These are phyloP conservation scores for Lyophyllum semitale DNA, from an alignment of 768 basidiomycete species.

Conservation along the genomic window DNA sequence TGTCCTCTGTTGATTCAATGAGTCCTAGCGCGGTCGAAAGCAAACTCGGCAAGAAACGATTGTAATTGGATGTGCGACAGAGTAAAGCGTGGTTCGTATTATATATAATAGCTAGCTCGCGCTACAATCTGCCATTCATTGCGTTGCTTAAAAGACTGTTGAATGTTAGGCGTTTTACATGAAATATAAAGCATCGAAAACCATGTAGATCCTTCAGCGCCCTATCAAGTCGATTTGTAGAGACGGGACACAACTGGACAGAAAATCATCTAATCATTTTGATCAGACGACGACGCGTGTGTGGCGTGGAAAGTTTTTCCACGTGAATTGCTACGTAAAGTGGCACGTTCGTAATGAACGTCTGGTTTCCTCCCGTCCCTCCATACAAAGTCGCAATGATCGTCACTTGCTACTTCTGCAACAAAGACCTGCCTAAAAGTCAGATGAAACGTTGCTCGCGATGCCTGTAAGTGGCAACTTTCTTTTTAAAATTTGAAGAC, in stretches of 20 bases:
- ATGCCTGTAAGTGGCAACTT: constrained; percentile 5
- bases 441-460: constrained; percentile 13
- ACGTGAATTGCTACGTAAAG: no score
- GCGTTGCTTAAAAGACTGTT: no score
- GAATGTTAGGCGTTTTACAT: no score
- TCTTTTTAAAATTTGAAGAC: neutral
- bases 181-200: no score
- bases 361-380: neutral
- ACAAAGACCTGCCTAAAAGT: constrained; percentile 2
- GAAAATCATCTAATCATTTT: no score
- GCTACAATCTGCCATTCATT: neutral
- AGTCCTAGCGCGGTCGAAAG: neutral
- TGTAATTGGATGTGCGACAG: neutral
- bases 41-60: neutral
- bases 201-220: no score
- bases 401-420: constrained; percentile 12
- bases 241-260: no score
- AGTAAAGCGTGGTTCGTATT: neutral
- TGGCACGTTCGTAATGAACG: no score
- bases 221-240: no score
- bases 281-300: no score
- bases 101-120: no score
- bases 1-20: neutral
- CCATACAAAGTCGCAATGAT: neutral
- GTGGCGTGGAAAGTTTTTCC: no score